Evolutionary conservation across 352 stramenopile genomes (phyloP), one percentile per base, ranked within the genome.

Genomic region (Phytopythium cucurbitacearum): DNA sequence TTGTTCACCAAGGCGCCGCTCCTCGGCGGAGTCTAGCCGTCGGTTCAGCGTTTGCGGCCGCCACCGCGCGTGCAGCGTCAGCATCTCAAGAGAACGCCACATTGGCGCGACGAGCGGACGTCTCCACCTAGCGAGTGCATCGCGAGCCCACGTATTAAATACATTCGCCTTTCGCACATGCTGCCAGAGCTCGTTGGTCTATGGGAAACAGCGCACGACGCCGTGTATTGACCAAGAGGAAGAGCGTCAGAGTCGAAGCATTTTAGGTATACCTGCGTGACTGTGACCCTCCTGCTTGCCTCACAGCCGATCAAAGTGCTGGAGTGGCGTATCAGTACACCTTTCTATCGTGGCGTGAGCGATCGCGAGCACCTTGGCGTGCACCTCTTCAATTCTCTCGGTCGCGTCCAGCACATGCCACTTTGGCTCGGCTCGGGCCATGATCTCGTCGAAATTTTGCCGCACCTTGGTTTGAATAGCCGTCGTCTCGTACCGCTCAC

Each of bases 401-500:
- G 70, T 91, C 11, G 83, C 85, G 63, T 95, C 85, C 45, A 95
- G 56, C 12, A 92, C 62, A 57, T 93, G 76, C 85, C 85, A 95
- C 55, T 67, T 57, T 9, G 80, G 70, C 9, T 62, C 59, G 21
- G 66, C 62, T 28, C 45, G 39, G 8, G 51, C 45, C 67, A 85
- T 84, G 58, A 89, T 84, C 33, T 67, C 55, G 49, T 87, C 61
- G 57, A 97, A 97, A 53, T 95, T 93, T 4, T 45, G 35, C 49
- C 78, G 76, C 41, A 98, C 93, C 34, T 84, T 76, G 36, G 87
- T 59, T 67, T 98, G 93, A 56, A 98, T 96, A 1, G 73, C 72
- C 33, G 73, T 63, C 28, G 73, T 97, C 67, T 98, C 93, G 64
- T 98, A 98, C 21, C 91, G 71, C 64, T 98, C 93, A 35, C 91